These are phyloP conservation scores for Flagelloscypha sp. DNA, from an alignment of 768 basidiomycete species.

Conservation along the genomic window DNA sequence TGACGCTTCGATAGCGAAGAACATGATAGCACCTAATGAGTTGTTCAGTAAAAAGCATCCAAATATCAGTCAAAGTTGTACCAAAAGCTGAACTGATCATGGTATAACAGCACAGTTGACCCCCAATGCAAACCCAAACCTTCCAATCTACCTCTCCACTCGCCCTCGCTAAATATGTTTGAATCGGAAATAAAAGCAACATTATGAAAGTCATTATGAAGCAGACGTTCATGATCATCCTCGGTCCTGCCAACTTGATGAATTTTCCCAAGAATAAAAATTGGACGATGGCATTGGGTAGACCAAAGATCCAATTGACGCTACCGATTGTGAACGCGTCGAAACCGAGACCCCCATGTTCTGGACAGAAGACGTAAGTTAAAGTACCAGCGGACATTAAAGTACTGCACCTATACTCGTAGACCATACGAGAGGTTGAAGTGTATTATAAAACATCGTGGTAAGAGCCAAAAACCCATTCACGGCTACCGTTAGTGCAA, in stretches of 20 bases:
- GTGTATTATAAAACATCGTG: not conserved
- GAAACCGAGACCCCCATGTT: slow-evolving; percentile 1
- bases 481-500: no score
- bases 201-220: no score
- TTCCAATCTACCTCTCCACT: not conserved
- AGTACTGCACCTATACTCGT: slow-evolving; percentile 1
- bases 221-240: no score
- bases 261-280: no score
- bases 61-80: not conserved
- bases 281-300: no score
- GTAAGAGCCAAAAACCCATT: not conserved
- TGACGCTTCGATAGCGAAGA: slow-evolving; percentile 42
- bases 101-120: no score
- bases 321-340: not conserved
- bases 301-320: no score
- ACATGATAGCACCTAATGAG: slow-evolving; percentile 38
- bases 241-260: no score
- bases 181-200: no score
- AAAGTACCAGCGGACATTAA: no score
- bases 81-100: no score
- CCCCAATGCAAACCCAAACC: not conserved
- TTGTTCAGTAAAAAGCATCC: not conserved
- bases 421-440: not conserved
- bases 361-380: no score
- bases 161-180: not conserved